These are phyloP conservation scores for Epichloe baconii DNA, from an alignment of 2,329 filamentous ascomycete species.

Conservation along the genomic window DNA sequence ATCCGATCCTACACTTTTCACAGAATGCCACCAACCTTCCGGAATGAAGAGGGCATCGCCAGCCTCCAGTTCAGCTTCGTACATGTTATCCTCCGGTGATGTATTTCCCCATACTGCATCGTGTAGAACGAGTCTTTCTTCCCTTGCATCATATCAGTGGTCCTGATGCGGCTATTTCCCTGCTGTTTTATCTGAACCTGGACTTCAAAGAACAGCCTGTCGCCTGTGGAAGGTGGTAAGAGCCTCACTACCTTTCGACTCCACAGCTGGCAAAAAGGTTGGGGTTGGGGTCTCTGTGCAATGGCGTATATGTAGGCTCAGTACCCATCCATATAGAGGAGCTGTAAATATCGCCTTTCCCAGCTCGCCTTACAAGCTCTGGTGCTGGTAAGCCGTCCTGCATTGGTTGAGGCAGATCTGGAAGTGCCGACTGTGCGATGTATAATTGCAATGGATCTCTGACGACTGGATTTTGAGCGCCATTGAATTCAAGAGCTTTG, in stretches of 20 bases:
- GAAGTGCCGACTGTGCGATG: slow-evolving; percentile 68
- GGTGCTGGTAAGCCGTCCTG: slow-evolving; percentile 57
- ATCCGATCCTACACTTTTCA: slow-evolving; percentile 22
- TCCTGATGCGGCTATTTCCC: slow-evolving; percentile 45
- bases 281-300: slow-evolving; percentile 87
- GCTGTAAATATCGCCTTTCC: slow-evolving; percentile 74
- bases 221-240: slow-evolving; percentile 50
- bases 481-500: slow-evolving; percentile 38
- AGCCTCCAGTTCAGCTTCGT: slow-evolving; percentile 43
- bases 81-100: slow-evolving; percentile 18
- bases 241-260: slow-evolving; percentile 63
- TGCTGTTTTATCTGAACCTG: slow-evolving; percentile 25
- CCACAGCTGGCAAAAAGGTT: slow-evolving; percentile 75
- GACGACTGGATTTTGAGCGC: slow-evolving; percentile 6
- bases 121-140: slow-evolving; percentile 54
- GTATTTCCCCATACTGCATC: slow-evolving; percentile 52
- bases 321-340: slow-evolving; percentile 81
- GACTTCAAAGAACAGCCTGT: slow-evolving; percentile 45
- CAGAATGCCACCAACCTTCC: slow-evolving; percentile 33
- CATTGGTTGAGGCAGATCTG: slow-evolving; percentile 51
- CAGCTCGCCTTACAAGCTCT: slow-evolving; percentile 44
- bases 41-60: slow-evolving; percentile 33
- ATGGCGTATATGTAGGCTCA: slow-evolving; percentile 75
- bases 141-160: slow-evolving; percentile 81
- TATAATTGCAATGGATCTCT: slow-evolving; percentile 45